Evolutionary conservation across 2,329 filamentous ascomycete species (phyloP), one percentile per base, ranked within the genome.

Genomic region (Tolypocladium amazonense): DNA sequence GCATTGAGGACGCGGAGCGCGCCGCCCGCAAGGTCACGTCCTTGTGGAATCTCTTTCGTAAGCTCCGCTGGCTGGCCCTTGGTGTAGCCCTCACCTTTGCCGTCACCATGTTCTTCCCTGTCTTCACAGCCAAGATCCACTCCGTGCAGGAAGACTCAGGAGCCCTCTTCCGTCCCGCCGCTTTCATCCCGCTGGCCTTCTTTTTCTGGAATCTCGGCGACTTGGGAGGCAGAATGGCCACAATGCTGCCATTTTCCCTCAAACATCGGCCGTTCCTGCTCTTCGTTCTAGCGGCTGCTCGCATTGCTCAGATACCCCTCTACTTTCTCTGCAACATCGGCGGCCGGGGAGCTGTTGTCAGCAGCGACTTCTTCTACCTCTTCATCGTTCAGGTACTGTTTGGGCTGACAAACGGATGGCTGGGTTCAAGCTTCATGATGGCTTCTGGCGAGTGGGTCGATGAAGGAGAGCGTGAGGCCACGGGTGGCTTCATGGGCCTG

Each of bases 141-240:
- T 82, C 80, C 11, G 76, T 81, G 14, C 66, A 68, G 30, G 66
- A 69, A 61, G 70, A 66, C 63, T 62, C 69, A 9, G 79, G 82
- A 15, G 76, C 81, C 20, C 75, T 95, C 20, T 83, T 95, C 64
- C 83, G 85, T 58, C 85, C 90, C 0, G 79, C 85, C 0, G 86
- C 88, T 20, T 99, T 97, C 72, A 92, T 97, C 60, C 92, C 94
- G 0, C 80, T 97, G 0, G 91, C 84, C 4, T 96, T 97, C 73
- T 84, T 97, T 61, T 84, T 94, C 70, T 99, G 94, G 94, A 99
- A 97, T 70, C 71, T 88, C 2, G 94, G 94, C 52, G 94, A 97
- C 70, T 77, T 97, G 9, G 63, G 83, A 18, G 94, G 94, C 7
- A 85, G 94, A 11, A 75, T 96, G 25, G 71, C 84, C 1, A 88